Evolutionary conservation across 2,329 filamentous ascomycete species (phyloP), one percentile per base, ranked within the genome.

Genomic region (Zasmidium angulare): DNA sequence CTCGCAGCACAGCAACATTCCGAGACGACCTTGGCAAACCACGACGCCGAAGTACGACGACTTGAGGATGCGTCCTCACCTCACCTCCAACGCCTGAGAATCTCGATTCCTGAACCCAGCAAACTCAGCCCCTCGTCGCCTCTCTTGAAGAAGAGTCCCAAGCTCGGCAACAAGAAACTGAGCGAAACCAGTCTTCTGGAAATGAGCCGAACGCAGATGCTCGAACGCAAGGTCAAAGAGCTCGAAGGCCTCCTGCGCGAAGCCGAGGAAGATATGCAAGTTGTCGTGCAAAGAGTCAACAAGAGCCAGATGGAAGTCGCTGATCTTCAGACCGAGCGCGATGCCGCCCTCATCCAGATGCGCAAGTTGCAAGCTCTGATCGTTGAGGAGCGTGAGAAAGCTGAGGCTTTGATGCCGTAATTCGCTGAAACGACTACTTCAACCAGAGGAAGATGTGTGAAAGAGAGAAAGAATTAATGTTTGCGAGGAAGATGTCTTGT

Each of bases 241-340:
- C 85, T 99, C 2, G 95, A 99, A 79, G 87, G 86, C 68, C 89
- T 93, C 17, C 81, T 96, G 12, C 77, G 83, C 3, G 85, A 91
- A 64, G 89, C 91, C 17, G 91, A 95, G 69, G 79, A 79, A 52
- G 90, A 93, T 76, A 93, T 95, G 89, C 86, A 91, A 71, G 87
- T 91, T 74, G 90, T 95, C 7, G 89, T 96, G 7, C 82, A 87
- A 61, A 83, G 89, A 63, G 93, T 96, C 87, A 93, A 91, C 76
- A 81, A 82, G 67, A 89, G 90, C 10, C 90, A 95, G 77, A 90
- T 93, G 68, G 89, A 93, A 76, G 90, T 95, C 58, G 85, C 89
- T 70, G 85, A 90, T 71, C 80, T 96, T 59, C 90, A 93, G 75
- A 85, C 86, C 66, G 85, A 89, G 75, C 82, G 86, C 74, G 90